phyloP scores from a whole-genome alignment of 805 yeast species.

The Saccharomycopsis capsularis region DNA sequence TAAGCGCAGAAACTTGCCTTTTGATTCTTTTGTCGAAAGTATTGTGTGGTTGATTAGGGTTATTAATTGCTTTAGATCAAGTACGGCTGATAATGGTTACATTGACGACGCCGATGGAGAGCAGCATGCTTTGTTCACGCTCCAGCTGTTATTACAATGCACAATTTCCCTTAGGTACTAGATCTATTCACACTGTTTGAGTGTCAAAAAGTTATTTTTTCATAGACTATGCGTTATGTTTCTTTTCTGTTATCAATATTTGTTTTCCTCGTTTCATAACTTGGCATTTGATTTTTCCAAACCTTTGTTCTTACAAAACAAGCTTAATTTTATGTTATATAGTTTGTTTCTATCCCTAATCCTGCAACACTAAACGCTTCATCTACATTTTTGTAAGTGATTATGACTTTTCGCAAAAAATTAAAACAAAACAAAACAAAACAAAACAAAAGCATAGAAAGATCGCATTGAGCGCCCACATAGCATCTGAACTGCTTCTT shows the following conservation, averaged over 20 bases:
- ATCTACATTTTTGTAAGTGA: too few species aligned
- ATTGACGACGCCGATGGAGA: neutral
- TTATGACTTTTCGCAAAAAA: neutral
- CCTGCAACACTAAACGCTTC: too few species aligned
- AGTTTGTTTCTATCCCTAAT: too few species aligned
- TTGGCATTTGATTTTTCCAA: neutral
- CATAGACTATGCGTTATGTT: neutral
- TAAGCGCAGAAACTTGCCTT: neutral
- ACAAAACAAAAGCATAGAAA: too few species aligned
- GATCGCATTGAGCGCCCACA: neutral
- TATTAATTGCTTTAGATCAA: conserved; percentile 3
- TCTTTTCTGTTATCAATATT: neutral
- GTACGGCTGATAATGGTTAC: neutral
- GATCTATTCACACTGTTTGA: neutral
- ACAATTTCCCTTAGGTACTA: conserved; percentile 2
- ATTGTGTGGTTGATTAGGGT: conserved; percentile 11
- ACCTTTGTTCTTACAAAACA: neutral
- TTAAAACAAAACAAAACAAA: too few species aligned
- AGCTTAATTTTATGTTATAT: too few species aligned
- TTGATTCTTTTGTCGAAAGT: conserved; percentile 17
- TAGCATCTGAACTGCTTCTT: too few species aligned
- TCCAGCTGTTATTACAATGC: neutral
- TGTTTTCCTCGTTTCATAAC: neutral
- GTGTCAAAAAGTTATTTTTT: too few species aligned
- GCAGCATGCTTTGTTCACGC: neutral